Evolutionary conservation across 192 early-diverging fungal species (phyloP).

Genomic region (Jimgerdemannia flammicorona): DNA sequence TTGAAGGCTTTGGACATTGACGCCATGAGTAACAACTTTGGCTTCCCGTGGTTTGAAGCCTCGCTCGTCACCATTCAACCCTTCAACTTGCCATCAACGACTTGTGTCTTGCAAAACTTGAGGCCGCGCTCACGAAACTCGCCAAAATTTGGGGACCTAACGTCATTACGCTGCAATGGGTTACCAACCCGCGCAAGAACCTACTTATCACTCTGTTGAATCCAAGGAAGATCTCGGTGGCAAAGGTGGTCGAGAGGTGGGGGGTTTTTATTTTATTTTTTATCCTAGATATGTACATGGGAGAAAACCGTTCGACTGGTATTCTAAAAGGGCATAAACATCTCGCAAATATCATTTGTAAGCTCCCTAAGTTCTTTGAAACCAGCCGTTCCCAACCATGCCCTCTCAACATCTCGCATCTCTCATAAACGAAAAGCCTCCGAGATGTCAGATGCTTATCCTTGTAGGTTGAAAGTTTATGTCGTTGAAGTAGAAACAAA

Average conservation of each 20-base stretch:
- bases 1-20: too few relatives aligned
- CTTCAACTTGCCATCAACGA: neutral
- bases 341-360: neutral
- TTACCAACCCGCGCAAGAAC: conserved; percentile 1
- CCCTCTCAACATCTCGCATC: neutral
- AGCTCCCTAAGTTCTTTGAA: neutral
- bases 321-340: too few relatives aligned
- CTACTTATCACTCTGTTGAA: conserved; percentile 10
- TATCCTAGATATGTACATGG: too few relatives aligned
- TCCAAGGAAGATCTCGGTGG: conserved; percentile 4
- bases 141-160: conserved; percentile 20
- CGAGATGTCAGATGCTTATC: neutral
- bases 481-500: too few relatives aligned
- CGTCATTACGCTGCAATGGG: conserved; percentile 8
- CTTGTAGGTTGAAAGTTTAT: neutral
- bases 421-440: conserved; percentile 12
- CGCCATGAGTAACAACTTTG: too few relatives aligned
- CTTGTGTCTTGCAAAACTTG: conserved; percentile 1
- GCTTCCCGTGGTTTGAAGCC: neutral
- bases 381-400: conserved; percentile 3
- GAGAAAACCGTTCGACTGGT: too few relatives aligned
- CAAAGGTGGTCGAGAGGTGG: conserved; percentile 13
- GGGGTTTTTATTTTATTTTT: neutral
- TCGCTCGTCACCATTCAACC: neutral
- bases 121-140: conserved; percentile 7